phyloP scores from a whole-genome alignment of 208 protist genomes.

The Wallacemonas collosoma region DNA sequence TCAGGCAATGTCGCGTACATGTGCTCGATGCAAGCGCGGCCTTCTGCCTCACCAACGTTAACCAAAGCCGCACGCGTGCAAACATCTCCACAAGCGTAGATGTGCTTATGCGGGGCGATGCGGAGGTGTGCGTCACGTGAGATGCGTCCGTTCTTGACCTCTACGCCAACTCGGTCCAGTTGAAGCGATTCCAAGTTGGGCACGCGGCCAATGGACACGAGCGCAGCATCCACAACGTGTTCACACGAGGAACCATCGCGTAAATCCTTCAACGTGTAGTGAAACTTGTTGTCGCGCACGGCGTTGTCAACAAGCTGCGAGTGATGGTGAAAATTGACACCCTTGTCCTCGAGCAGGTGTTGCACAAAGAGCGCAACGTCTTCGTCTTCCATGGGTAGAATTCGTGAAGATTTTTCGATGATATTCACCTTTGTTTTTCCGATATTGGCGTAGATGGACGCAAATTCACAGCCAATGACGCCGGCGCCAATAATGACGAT shows the following conservation, averaged over 20 bases:
- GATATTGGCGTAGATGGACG: conserved; percentile 91
- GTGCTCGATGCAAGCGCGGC: conserved; percentile 74
- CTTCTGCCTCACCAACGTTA: conserved; percentile 88
- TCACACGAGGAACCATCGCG: conserved; percentile 37
- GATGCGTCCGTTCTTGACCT: conserved; percentile 44
- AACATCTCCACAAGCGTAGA: conserved; percentile 89
- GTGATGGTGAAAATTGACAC: conserved; percentile 85
- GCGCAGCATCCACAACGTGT: conserved; percentile 74
- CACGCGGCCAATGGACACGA: conserved; percentile 89
- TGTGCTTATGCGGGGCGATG: conserved; percentile 72
- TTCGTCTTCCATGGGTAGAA: conserved; percentile 91
- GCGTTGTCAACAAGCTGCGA: conserved; percentile 68
- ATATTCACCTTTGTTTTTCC: conserved; percentile 83
- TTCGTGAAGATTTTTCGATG: conserved; percentile 84
- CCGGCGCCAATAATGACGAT: conserved; percentile 91
- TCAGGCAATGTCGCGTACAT: conserved; percentile 80
- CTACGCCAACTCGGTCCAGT: conserved; percentile 58
- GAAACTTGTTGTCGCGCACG: conserved; percentile 72
- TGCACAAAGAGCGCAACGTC: conserved; percentile 88
- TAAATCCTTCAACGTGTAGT: conserved; percentile 77
- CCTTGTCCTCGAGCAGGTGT: conserved; percentile 67
- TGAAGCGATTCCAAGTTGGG: conserved; percentile 59
- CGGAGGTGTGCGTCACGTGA: conserved; percentile 68
- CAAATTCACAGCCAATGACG: conserved; percentile 93
- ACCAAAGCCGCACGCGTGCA: conserved; percentile 77